Percentiles rank a stretch among this genome's conserved stretches.
Evolutionary conservation across 139 green algal genomes (phyloP).

Genomic region (Medakamo hakoo): DNA sequence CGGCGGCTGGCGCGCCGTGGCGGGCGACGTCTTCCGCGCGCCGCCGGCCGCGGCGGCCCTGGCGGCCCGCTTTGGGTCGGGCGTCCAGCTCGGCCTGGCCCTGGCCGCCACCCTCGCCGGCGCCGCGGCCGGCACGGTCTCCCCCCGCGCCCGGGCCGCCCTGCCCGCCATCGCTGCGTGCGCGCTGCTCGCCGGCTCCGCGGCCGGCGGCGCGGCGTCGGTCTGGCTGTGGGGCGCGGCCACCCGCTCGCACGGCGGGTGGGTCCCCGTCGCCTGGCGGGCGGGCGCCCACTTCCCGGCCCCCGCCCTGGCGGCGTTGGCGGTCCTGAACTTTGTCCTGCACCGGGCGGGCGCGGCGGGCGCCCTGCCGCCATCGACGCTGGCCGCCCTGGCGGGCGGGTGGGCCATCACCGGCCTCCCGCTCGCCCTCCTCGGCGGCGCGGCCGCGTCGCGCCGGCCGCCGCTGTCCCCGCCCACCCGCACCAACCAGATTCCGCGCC

Average conservation of each 20-base stretch:
- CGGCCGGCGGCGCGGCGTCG: constrained; percentile 41
- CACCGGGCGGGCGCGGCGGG: constrained; percentile 54
- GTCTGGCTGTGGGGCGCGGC: constrained; percentile 72
- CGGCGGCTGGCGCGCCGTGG: constrained; percentile 92
- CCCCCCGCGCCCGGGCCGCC: constrained; percentile 67
- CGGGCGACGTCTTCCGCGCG: constrained; percentile 81
- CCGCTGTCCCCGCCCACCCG: constrained; percentile 14
- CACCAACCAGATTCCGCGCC: constrained; percentile 92
- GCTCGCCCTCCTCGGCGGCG: constrained; percentile 22
- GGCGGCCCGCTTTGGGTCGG: constrained; percentile 49
- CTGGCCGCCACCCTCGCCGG: constrained; percentile 69
- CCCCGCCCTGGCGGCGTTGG: constrained; percentile 58
- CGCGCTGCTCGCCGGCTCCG: constrained; percentile 63
- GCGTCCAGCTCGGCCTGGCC: constrained; percentile 72
- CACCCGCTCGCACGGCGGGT: constrained; percentile 54
- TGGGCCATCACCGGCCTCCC: constrained; percentile 43
- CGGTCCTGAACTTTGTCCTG: constrained; percentile 67
- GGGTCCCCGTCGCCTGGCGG: constrained; percentile 31
- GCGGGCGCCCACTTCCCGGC: constrained; percentile 68
- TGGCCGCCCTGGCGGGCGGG: constrained; percentile 70
- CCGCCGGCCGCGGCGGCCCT: constrained; percentile 40
- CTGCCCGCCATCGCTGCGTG: constrained; percentile 72
- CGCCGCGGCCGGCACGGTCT: constrained; percentile 85
- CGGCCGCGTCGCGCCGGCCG: constrained; percentile 23
- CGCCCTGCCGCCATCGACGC: constrained; percentile 70